Percentiles rank a stretch among this genome's conserved stretches.
phyloP scores from a whole-genome alignment of 2,329 filamentous ascomycete genomes.

The Pyrenophora teres region DNA sequence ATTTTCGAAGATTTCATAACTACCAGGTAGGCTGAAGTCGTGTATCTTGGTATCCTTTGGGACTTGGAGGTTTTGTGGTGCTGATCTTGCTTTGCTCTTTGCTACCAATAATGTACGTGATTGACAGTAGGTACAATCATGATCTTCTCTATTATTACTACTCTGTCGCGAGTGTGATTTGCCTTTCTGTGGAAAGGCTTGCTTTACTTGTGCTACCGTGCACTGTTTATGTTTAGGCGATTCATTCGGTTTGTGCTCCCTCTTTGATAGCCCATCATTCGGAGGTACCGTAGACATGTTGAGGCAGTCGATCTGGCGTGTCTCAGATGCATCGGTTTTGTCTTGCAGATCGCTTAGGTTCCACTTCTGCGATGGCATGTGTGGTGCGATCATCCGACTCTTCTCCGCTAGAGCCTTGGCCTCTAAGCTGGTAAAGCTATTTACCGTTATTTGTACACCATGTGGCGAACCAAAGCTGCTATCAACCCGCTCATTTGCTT shows the following conservation, averaged over 20 bases:
- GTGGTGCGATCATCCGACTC: not conserved
- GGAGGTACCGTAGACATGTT: not conserved
- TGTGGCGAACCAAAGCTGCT: not conserved
- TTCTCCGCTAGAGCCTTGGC: not conserved
- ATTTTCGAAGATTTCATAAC: not conserved
- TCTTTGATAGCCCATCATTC: not conserved
- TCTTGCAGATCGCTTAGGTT: too few relatives aligned
- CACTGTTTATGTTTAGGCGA: not conserved
- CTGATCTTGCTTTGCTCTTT: too few relatives aligned
- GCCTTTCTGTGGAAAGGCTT: not conserved
- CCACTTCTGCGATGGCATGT: not conserved
- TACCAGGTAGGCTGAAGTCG: too few relatives aligned
- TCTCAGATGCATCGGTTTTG: not conserved
- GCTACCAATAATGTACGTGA: too few relatives aligned
- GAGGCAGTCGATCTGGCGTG: not conserved
- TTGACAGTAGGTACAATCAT: not conserved
- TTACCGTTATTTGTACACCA: not conserved
- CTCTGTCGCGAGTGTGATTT: not conserved
- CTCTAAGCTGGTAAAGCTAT: not conserved
- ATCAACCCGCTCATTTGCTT: not conserved
- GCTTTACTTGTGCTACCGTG: not conserved
- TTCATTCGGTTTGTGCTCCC: not conserved
- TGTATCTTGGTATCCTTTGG: too few relatives aligned
- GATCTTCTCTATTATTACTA: not conserved
- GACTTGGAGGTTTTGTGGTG: too few relatives aligned